Percentiles rank a stretch among this genome's conserved stretches.
phyloP scores from a whole-genome alignment of 2,329 filamentous ascomycete species.

The Bretziella fagacearum region DNA sequence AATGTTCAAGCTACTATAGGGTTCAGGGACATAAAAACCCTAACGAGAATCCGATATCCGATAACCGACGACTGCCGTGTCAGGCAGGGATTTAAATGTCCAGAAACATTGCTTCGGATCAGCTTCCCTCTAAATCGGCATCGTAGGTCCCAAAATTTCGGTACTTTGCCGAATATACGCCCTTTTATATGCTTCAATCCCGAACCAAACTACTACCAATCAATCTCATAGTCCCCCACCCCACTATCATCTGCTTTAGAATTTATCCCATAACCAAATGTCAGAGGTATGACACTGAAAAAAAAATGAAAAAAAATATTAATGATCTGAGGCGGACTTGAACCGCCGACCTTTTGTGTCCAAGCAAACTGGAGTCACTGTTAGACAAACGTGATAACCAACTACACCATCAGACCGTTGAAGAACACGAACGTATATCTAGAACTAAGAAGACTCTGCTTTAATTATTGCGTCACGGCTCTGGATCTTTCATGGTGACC shows the following conservation, averaged over 20 bases:
- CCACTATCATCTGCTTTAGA: neutral
- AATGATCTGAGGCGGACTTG: constrained; percentile 9
- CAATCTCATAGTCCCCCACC: neutral
- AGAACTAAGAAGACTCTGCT: too few species aligned
- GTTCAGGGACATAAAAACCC: neutral
- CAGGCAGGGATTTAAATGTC: neutral
- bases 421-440: rapidly evolving
- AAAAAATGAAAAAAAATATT: neutral
- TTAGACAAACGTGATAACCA: constrained; percentile 9
- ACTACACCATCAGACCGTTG: constrained; percentile 7
- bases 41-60: neutral
- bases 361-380: constrained; percentile 4
- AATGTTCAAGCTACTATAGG: neutral
- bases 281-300: neutral
- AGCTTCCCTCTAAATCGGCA: too few species aligned
- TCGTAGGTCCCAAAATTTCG: too few species aligned
- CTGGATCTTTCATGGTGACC: too few species aligned
- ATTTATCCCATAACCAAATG: neutral
- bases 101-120: too few species aligned
- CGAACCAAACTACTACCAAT: too few species aligned
- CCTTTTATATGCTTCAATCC: too few species aligned
- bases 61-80: neutral
- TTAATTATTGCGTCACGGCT: too few species aligned
- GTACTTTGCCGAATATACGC: too few species aligned
- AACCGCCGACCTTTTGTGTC: constrained; percentile 8